Evolutionary conservation across 805 yeast genomes (phyloP).

Genomic region (Saccharomycodes ludwigii): DNA sequence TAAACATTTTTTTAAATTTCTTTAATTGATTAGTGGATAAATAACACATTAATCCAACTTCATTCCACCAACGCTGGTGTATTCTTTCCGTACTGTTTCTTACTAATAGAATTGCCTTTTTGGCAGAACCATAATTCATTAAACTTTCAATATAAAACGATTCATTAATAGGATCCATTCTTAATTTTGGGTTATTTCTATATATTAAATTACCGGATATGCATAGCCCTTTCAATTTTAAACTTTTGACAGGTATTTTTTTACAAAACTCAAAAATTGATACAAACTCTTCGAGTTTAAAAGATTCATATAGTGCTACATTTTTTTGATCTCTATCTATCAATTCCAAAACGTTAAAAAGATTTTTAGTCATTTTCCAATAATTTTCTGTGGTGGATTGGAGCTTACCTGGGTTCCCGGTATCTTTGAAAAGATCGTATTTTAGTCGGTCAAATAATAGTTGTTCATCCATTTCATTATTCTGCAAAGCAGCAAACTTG

Average conservation of each 20-base stretch:
- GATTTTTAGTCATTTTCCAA: too few relatives aligned
- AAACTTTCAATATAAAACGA: slow-evolving; percentile 36
- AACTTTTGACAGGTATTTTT: slow-evolving; percentile 22
- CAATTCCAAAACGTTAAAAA: too few relatives aligned
- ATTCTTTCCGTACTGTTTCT: slow-evolving; percentile 23
- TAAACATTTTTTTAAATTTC: slow-evolving; percentile 26
- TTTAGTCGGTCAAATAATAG: too few relatives aligned
- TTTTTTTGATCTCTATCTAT: too few relatives aligned
- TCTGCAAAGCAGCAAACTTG: slow-evolving; percentile 6
- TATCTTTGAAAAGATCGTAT: too few relatives aligned
- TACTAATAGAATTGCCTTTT: slow-evolving; percentile 28
- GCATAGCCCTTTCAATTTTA: slow-evolving; percentile 25
- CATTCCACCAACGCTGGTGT: slow-evolving; percentile 42
- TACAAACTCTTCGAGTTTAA: slow-evolving; percentile 20
- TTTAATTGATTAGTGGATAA: slow-evolving; percentile 23
- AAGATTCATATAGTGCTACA: too few relatives aligned
- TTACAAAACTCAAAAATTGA: slow-evolving; percentile 31
- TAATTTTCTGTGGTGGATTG: too few relatives aligned
- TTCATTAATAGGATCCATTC: slow-evolving; percentile 41
- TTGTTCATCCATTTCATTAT: slow-evolving; percentile 2
- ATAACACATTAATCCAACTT: slow-evolving; percentile 32
- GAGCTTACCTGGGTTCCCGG: too few relatives aligned
- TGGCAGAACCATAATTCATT: slow-evolving; percentile 20
- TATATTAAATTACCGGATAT: slow-evolving; percentile 34
- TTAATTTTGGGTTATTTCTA: slow-evolving; percentile 16